Evolutionary conservation across 2,329 filamentous ascomycete species (phyloP).

Genomic region (Colletotrichum filicis): DNA sequence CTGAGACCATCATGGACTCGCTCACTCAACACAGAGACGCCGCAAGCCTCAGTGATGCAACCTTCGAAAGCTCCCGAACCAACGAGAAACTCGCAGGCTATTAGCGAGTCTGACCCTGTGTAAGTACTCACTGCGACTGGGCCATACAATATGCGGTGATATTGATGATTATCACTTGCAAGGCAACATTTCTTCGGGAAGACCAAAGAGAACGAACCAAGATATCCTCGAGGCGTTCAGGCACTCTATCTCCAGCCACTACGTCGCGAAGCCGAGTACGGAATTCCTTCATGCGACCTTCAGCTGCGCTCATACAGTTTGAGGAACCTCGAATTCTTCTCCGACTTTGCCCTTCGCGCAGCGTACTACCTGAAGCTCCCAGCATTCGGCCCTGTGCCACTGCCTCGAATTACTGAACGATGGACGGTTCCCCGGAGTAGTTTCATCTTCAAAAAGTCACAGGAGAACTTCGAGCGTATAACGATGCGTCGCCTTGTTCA

Average conservation of each 20-base stretch:
- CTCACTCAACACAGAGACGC: slow-evolving; percentile 7
- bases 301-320: slow-evolving; percentile 92
- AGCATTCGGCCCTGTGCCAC: slow-evolving; percentile 84
- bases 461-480: slow-evolving; percentile 97
- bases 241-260: slow-evolving; percentile 88
- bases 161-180: background rate
- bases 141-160: background rate
- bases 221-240: slow-evolving; percentile 83
- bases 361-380: slow-evolving; percentile 94
- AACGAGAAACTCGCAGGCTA: background rate
- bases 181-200: background rate
- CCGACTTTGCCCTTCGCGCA: slow-evolving; percentile 92
- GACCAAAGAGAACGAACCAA: slow-evolving; percentile 43
- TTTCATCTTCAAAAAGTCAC: slow-evolving; percentile 96
- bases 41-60: background rate
- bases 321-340: slow-evolving; percentile 92
- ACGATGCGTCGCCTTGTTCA: slow-evolving; percentile 89
- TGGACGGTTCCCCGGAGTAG: slow-evolving; percentile 92
- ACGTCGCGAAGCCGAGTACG: slow-evolving; percentile 77
- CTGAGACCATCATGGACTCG: slow-evolving; percentile 15
- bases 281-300: slow-evolving; percentile 87
- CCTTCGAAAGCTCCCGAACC: background rate
- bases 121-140: background rate
- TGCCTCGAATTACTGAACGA: slow-evolving; percentile 87
- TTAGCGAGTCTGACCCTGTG: background rate